Evolutionary conservation across 2,329 filamentous ascomycete genomes (phyloP).

Genomic region (Fusarium foetens): DNA sequence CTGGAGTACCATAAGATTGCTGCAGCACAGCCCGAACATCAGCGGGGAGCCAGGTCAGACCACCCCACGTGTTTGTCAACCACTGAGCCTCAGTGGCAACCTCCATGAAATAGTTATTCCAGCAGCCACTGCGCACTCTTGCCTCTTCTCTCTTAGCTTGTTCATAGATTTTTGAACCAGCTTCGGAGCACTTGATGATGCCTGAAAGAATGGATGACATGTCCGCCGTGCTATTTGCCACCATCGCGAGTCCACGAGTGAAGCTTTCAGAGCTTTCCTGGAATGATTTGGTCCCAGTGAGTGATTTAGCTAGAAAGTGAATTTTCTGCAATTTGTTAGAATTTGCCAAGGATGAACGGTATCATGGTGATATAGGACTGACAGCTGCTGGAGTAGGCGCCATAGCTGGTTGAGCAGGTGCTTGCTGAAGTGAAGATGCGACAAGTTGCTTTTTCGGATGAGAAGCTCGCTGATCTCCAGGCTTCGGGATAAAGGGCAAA

Average conservation of each 20-base stretch:
- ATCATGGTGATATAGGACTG: neutral
- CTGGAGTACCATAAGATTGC: neutral
- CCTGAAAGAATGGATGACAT: neutral
- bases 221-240: neutral
- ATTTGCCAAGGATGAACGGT: accelerated
- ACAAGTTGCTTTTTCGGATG: neutral
- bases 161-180: neutral
- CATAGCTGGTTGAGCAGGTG: neutral
- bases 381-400: neutral
- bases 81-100: neutral
- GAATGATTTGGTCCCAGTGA: neutral
- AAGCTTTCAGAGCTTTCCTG: neutral
- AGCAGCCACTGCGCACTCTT: neutral
- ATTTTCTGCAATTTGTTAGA: neutral
- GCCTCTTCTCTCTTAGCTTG: neutral
- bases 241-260: neutral
- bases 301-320: neutral
- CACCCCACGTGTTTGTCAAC: neutral
- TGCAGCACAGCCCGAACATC: neutral
- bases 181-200: too few relatives aligned
- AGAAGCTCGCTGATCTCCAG: too few relatives aligned
- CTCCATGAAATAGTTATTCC: neutral
- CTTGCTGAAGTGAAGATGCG: neutral
- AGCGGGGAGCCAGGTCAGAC: neutral
- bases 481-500: too few relatives aligned